Conservation (phyloP, 768 basidiomycete species). For the Cubamyces lactineus region DNA sequence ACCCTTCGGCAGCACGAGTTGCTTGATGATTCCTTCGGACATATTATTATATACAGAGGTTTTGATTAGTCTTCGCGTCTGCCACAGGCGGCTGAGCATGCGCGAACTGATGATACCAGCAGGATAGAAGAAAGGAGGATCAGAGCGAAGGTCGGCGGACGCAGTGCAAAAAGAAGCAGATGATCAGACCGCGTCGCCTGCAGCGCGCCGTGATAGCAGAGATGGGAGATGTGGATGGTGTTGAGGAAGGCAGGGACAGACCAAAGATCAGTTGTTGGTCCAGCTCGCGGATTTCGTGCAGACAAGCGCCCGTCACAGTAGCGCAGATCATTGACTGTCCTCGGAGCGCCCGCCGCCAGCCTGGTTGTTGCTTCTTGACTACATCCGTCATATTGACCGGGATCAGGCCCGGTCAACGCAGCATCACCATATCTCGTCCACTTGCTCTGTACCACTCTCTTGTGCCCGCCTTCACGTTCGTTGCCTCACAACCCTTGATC, state of each 20-base stretch:
- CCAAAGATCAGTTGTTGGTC: background rate
- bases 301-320: background rate
- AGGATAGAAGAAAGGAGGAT: background rate
- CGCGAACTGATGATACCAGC: background rate
- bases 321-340: background rate
- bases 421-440: background rate
- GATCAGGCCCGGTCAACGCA: background rate
- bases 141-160: background rate
- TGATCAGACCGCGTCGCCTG: background rate
- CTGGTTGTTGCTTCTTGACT: background rate
- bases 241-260: background rate
- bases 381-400: too few relatives aligned
- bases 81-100: conserved; percentile 18
- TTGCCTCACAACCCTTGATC: background rate
- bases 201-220: background rate
- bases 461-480: background rate
- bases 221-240: background rate
- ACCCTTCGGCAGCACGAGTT: conserved; percentile 51
- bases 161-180: background rate
- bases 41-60: conserved; percentile 21
- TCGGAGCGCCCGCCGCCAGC: background rate
- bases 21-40: conserved; percentile 30
- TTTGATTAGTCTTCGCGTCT: conserved; percentile 10
- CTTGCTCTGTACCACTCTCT: background rate
- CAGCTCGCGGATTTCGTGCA: background rate